phyloP scores from a whole-genome alignment of 2,329 filamentous ascomycete species.

The Chrysoporthe puriensis region DNA sequence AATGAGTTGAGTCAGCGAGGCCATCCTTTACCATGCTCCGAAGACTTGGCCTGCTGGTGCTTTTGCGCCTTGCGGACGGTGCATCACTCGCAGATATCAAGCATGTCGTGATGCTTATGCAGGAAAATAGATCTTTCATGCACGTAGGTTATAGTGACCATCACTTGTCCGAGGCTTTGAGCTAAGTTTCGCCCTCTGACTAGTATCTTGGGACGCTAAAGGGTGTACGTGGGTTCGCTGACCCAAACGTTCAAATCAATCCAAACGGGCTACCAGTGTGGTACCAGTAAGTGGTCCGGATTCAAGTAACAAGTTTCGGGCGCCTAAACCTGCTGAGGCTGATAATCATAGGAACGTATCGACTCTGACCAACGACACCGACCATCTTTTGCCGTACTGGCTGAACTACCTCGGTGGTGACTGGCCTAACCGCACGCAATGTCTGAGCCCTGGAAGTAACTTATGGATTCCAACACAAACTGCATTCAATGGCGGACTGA shows the following conservation, averaged over 20 bases:
- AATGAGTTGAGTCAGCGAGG: not conserved
- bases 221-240: conserved; percentile 57
- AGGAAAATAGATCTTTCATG: conserved; percentile 44
- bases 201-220: conserved; percentile 60
- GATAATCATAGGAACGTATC: conserved; percentile 39
- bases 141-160: conserved; percentile 33
- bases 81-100: conserved; percentile 41
- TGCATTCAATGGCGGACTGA: conserved; percentile 53
- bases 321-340: not conserved
- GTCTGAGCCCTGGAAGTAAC: conserved; percentile 55
- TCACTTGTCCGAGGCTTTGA: not conserved
- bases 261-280: conserved; percentile 48
- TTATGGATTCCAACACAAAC: conserved; percentile 55
- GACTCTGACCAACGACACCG: conserved; percentile 44
- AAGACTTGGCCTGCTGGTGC: not conserved
- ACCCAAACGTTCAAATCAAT: conserved; percentile 56
- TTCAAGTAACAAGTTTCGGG: not conserved
- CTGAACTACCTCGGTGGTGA: conserved; percentile 53
- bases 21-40: not conserved
- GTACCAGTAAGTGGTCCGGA: conserved; percentile 47
- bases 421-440: conserved; percentile 52
- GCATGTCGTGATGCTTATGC: conserved; percentile 63
- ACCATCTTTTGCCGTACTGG: conserved; percentile 54
- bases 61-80: not conserved
- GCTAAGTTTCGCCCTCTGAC: not conserved